Evolutionary conservation across 208 protist species (phyloP).

Genomic region (Acanthamoeba royreba): DNA sequence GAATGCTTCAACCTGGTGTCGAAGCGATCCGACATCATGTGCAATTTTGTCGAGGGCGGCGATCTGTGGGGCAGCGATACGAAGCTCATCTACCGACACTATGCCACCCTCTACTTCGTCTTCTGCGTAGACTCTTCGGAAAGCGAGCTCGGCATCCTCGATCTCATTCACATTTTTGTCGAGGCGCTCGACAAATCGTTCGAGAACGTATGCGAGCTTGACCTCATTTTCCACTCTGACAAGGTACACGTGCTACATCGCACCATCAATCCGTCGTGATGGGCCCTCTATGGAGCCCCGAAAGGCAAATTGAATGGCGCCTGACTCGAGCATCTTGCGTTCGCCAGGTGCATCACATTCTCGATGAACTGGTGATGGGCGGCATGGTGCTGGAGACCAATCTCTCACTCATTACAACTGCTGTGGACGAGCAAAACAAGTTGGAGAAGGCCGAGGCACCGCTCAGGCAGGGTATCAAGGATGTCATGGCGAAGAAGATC

Average conservation of each 20-base stretch:
- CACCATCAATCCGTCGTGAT: neutral
- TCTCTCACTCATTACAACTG: slow-evolving; percentile 77
- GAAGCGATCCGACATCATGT: slow-evolving; percentile 89
- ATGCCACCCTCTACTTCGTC: slow-evolving; percentile 97
- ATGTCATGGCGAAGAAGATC: slow-evolving; percentile 37
- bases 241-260: slow-evolving; percentile 78
- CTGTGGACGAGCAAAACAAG: slow-evolving; percentile 48
- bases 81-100: slow-evolving; percentile 94
- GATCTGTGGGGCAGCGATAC: slow-evolving; percentile 89
- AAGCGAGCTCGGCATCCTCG: slow-evolving; percentile 95
- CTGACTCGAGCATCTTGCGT: neutral
- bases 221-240: slow-evolving; percentile 98
- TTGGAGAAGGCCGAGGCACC: slow-evolving; percentile 21
- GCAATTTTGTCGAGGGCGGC: slow-evolving; percentile 93
- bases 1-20: slow-evolving; percentile 89
- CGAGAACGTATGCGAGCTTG: slow-evolving; percentile 98
- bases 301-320: neutral
- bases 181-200: slow-evolving; percentile 95
- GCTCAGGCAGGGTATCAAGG: neutral
- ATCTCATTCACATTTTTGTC: slow-evolving; percentile 97
- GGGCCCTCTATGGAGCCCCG: neutral
- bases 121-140: slow-evolving; percentile 96
- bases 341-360: slow-evolving; percentile 87
- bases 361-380: slow-evolving; percentile 97
- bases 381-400: slow-evolving; percentile 97